phyloP scores from a whole-genome alignment of 768 basidiomycete genomes.

The Panus rudis region DNA sequence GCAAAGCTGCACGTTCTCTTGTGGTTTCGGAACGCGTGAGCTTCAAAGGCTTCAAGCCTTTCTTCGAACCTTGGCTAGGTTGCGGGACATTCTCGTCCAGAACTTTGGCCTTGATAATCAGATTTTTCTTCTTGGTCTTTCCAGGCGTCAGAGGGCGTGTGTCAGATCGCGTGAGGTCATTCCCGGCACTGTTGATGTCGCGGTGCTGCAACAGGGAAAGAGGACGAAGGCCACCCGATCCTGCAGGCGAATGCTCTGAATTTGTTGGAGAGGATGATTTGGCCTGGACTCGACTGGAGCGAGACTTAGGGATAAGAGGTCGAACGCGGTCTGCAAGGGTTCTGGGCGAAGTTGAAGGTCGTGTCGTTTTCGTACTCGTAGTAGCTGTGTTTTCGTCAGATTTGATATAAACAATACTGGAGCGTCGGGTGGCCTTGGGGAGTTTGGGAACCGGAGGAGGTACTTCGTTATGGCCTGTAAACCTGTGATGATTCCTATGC shows the following conservation, averaged over 20 bases:
- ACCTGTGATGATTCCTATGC: no score
- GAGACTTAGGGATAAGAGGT: constrained; percentile 50
- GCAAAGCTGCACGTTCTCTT: constrained; percentile 51
- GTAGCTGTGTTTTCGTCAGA: constrained; percentile 37
- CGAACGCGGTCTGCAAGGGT: constrained; percentile 28
- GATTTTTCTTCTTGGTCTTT: constrained; percentile 43
- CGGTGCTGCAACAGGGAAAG: constrained; percentile 60
- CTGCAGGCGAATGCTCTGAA: neutral
- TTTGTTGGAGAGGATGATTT: constrained; percentile 25
- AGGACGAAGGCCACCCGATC: constrained; percentile 44
- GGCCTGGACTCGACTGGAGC: constrained; percentile 41
- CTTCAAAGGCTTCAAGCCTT: constrained; percentile 51
- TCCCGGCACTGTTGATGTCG: constrained; percentile 31
- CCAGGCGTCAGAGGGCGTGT: constrained; percentile 52
- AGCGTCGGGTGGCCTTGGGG: constrained; percentile 32
- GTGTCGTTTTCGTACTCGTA: constrained; percentile 3
- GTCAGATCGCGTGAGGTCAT: constrained; percentile 16
- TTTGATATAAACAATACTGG: constrained; percentile 61
- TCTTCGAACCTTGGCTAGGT: constrained; percentile 31
- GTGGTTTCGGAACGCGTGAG: constrained; percentile 58
- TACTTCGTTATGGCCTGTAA: constrained; percentile 17
- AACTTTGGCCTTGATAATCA: constrained; percentile 16
- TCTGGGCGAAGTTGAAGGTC: constrained; percentile 4
- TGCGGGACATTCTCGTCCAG: constrained; percentile 18
- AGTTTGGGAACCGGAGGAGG: constrained; percentile 18